These are phyloP conservation scores for Malus hybrid DNA, from an alignment of 331 rosid species.

Conservation along the genomic window DNA sequence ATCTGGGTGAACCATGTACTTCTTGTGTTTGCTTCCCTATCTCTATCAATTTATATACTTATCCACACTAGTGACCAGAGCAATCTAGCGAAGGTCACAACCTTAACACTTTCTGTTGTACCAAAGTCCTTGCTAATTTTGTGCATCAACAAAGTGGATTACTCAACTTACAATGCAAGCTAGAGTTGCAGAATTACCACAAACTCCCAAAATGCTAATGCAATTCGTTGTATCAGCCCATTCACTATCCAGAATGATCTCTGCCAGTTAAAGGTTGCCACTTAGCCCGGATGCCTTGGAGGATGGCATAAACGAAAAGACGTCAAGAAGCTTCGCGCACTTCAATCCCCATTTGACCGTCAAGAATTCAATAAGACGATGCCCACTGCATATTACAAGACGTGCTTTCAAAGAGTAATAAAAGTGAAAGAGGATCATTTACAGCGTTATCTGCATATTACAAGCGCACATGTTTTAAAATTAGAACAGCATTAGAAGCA, in stretches of 20 bases:
- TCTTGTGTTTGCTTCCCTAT: too few relatives aligned
- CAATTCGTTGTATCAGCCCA: conserved; percentile 21
- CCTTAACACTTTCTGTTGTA: too few relatives aligned
- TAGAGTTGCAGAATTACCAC: background rate
- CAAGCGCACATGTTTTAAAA: background rate
- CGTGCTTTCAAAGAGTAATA: background rate
- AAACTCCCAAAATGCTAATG: background rate
- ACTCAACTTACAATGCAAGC: background rate
- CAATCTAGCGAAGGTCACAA: too few relatives aligned
- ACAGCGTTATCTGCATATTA: background rate
- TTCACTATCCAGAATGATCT: conserved; percentile 40
- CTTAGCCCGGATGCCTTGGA: conserved; percentile 55
- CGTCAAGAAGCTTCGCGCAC: conserved; percentile 75
- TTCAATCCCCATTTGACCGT: conserved; percentile 76
- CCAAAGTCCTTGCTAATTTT: too few relatives aligned
- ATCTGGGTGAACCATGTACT: too few relatives aligned
- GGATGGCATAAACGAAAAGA: conserved; percentile 59
- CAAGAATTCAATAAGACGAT: conserved; percentile 72
- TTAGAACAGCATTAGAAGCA: background rate
- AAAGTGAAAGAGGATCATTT: background rate
- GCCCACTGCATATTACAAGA: conserved; percentile 43
- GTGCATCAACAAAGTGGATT: background rate
- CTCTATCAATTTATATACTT: too few relatives aligned
- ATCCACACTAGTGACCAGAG: too few relatives aligned
- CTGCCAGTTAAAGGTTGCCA: conserved; percentile 77